Conservation (phyloP, 129 eudicot genomes). For the Apium graveolens region DNA sequence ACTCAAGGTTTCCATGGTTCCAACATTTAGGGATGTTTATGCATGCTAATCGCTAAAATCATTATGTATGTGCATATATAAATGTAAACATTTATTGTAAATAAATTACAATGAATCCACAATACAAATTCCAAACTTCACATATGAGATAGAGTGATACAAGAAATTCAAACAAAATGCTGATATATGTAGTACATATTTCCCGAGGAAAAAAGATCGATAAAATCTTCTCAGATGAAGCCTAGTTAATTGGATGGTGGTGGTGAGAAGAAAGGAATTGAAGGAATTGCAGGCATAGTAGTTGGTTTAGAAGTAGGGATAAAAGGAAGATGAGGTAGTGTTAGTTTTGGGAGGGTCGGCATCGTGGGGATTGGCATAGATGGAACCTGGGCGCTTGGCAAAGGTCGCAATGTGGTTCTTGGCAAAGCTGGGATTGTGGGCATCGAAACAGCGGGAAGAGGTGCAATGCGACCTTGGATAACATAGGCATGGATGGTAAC, state of each 20-base stretch:
- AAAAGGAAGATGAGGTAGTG: slow-evolving; percentile 13
- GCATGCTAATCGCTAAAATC: too few species aligned
- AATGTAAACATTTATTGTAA: neutral
- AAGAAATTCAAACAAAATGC: neutral
- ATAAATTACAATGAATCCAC: neutral
- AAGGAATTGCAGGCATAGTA: slow-evolving; percentile 9
- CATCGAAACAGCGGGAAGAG: neutral
- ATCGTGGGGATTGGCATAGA: neutral
- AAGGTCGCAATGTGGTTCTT: slow-evolving; percentile 2
- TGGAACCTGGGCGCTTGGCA: slow-evolving; percentile 5
- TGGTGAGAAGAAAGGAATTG: slow-evolving; percentile 22
- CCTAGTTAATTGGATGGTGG: slow-evolving; percentile 24
- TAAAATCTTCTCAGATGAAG: neutral
- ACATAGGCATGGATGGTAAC: slow-evolving; percentile 1
- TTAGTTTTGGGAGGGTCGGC: neutral
- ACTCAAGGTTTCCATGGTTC: too few species aligned
- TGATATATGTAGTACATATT: neutral
- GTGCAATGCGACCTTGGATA: slow-evolving; percentile 11
- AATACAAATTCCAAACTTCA: neutral
- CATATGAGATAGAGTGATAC: neutral
- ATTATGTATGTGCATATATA: neutral
- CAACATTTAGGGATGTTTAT: too few species aligned
- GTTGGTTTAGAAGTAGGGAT: slow-evolving; percentile 17
- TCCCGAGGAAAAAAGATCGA: too few species aligned
- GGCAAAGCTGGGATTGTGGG: slow-evolving; percentile 10